phyloP scores from a whole-genome alignment of 768 basidiomycete genomes.

The Amanita brunnescens region DNA sequence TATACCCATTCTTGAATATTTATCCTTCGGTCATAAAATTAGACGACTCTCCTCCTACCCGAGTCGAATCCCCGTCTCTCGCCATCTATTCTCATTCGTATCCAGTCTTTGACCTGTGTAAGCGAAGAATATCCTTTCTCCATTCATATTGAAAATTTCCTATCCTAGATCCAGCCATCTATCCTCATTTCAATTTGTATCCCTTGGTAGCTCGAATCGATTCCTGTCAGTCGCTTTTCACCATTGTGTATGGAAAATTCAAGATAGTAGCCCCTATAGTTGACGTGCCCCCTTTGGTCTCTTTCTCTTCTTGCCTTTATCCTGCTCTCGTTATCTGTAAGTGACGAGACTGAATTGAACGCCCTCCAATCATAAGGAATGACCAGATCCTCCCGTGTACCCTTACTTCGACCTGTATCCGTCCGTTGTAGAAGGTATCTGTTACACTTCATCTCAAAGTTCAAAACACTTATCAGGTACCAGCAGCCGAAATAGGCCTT shows the following conservation, averaged over 20 bases:
- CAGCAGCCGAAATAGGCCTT: background rate
- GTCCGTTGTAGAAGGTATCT: background rate
- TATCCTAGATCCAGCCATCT: constrained; percentile 11
- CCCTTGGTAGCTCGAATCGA: constrained; percentile 2
- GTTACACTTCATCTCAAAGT: background rate
- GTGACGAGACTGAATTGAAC: background rate
- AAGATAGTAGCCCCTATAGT: background rate
- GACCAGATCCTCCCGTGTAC: constrained; percentile 9
- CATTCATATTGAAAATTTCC: background rate
- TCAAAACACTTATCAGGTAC: background rate
- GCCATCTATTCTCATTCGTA: constrained; percentile 13
- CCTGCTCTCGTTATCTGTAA: constrained; percentile 14
- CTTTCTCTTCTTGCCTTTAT: background rate
- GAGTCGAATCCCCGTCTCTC: background rate
- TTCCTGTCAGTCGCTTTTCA: background rate
- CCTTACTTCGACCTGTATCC: constrained; percentile 10
- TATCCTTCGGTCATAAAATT: constrained; percentile 11
- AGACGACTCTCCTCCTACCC: background rate
- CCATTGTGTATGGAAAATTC: background rate
- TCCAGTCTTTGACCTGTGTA: constrained; percentile 31
- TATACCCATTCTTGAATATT: background rate
- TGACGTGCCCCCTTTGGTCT: too few relatives aligned
- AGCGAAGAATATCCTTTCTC: background rate
- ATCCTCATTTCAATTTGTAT: constrained; percentile 18
- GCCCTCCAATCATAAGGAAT: background rate